These are phyloP conservation scores for Apiotrichum sp. DNA, from an alignment of 1,284 basidiomycete genomes.

Conservation along the genomic window DNA sequence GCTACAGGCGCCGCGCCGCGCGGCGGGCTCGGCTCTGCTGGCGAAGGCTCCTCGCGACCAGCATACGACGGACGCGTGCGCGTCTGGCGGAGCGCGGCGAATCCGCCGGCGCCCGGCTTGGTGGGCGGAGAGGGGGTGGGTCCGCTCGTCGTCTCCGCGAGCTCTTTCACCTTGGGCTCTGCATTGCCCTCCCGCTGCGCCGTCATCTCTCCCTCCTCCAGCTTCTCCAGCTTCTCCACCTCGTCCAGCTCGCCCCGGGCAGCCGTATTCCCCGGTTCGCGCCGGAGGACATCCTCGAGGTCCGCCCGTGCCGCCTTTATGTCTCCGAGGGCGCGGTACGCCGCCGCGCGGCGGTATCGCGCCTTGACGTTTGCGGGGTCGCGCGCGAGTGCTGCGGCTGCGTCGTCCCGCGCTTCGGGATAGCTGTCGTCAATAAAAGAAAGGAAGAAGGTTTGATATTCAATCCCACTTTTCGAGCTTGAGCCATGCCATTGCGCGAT, in stretches of 20 bases:
- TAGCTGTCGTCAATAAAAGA: neutral
- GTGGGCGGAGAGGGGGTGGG: neutral
- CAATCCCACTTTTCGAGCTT: conserved; percentile 42
- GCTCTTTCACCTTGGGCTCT: no score
- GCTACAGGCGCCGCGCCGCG: neutral
- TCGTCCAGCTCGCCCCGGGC: conserved; percentile 33
- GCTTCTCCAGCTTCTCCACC: conserved; percentile 11
- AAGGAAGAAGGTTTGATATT: no score
- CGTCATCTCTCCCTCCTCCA: neutral
- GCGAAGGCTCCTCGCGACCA: neutral
- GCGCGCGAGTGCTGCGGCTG: conserved; percentile 28
- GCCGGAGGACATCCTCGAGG: conserved; percentile 1
- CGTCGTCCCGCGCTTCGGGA: conserved; percentile 26
- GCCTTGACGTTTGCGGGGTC: conserved; percentile 36
- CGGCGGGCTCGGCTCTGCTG: neutral
- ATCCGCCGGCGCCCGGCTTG: neutral
- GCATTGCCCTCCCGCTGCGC: neutral
- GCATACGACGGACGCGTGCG: conserved; percentile 13
- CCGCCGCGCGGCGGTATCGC: conserved; percentile 38
- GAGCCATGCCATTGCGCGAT: conserved; percentile 44
- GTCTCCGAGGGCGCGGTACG: conserved; percentile 29
- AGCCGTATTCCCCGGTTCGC: conserved; percentile 27
- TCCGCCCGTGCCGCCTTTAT: conserved; percentile 20
- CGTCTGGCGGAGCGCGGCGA: conserved; percentile 23
- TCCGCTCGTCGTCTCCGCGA: neutral